Conservation (phyloP, 2,329 filamentous ascomycete genomes). For the Paecilomyces sp. region DNA sequence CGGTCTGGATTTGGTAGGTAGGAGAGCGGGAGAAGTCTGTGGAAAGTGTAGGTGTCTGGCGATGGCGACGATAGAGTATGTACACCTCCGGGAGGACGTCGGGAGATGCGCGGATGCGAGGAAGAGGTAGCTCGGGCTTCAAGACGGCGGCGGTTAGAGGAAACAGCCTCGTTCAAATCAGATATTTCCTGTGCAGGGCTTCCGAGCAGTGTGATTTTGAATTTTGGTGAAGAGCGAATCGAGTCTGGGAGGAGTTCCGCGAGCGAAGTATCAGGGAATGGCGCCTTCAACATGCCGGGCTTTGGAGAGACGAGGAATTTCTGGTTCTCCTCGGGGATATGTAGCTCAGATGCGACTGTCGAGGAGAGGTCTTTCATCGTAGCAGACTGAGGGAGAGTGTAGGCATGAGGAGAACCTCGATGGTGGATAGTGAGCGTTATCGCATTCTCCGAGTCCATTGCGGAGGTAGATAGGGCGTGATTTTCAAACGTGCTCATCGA, state of each 20-base stretch:
- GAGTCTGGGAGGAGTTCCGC: slow-evolving; percentile 19
- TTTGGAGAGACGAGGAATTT: slow-evolving; percentile 42
- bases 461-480: background rate
- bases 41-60: slow-evolving; percentile 75
- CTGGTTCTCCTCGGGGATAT: slow-evolving; percentile 35
- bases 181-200: slow-evolving; percentile 35
- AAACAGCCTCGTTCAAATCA: slow-evolving; percentile 31
- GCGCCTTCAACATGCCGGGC: slow-evolving; percentile 39
- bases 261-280: slow-evolving; percentile 33
- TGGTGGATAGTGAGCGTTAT: slow-evolving; percentile 46
- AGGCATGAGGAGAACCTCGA: slow-evolving; percentile 44
- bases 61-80: slow-evolving; percentile 20
- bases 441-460: background rate
- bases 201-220: slow-evolving; percentile 42
- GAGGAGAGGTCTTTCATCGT: slow-evolving; percentile 42
- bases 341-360: slow-evolving; percentile 24
- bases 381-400: slow-evolving; percentile 42
- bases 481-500: background rate
- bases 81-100: slow-evolving; percentile 12
- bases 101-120: slow-evolving; percentile 8
- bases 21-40: slow-evolving; percentile 64
- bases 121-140: slow-evolving; percentile 17
- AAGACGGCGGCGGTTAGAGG: slow-evolving; percentile 18
- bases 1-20: slow-evolving; percentile 71
- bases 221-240: slow-evolving; percentile 24